A percentile compares a stretch with the other conserved stretches of the same genome.
phyloP scores from a whole-genome alignment of 768 basidiomycete genomes.

The Hygrophorus russula region DNA sequence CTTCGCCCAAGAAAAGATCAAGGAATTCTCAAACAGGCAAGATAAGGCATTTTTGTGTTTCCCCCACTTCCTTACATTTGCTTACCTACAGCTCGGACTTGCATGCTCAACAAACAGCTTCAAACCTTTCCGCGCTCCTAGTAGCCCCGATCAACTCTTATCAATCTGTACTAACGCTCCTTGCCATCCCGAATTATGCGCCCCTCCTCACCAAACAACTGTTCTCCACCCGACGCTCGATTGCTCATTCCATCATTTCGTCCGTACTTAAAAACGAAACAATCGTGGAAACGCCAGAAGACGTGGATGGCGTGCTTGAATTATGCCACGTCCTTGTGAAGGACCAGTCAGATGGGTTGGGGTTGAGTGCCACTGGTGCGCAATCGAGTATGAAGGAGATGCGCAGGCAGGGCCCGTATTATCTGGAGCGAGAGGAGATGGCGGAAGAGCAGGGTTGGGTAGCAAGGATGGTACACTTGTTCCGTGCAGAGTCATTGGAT shows the following conservation, averaged over 20 bases:
- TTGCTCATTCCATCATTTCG: slow-evolving; percentile 90
- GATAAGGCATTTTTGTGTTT: slow-evolving; percentile 8
- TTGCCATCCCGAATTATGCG: slow-evolving; percentile 86
- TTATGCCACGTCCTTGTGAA: slow-evolving; percentile 87
- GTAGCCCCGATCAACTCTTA: slow-evolving; percentile 95
- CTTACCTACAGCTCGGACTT: slow-evolving; percentile 62
- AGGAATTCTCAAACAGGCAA: slow-evolving; percentile 75
- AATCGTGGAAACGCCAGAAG: slow-evolving; percentile 84
- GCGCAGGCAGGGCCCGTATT: slow-evolving; percentile 48
- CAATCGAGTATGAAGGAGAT: slow-evolving; percentile 29
- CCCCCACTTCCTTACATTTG: slow-evolving; percentile 2
- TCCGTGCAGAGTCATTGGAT: slow-evolving; percentile 77
- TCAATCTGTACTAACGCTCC: slow-evolving; percentile 91
- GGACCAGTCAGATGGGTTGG: slow-evolving; percentile 50
- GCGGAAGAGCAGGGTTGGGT: slow-evolving; percentile 99
- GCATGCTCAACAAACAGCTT: slow-evolving; percentile 75
- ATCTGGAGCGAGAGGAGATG: slow-evolving; percentile 75
- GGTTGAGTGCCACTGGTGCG: slow-evolving; percentile 21
- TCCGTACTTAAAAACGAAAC: slow-evolving; percentile 97
- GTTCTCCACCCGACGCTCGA: slow-evolving; percentile 81
- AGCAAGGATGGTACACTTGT: slow-evolving; percentile 94
- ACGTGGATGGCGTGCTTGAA: slow-evolving; percentile 88
- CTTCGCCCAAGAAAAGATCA: slow-evolving; percentile 79
- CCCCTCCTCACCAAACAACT: slow-evolving; percentile 78
- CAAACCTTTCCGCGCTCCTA: slow-evolving; percentile 85